Evolutionary conservation across 163 green algal species (phyloP).

Genomic region (Scenedesmus sp.): DNA sequence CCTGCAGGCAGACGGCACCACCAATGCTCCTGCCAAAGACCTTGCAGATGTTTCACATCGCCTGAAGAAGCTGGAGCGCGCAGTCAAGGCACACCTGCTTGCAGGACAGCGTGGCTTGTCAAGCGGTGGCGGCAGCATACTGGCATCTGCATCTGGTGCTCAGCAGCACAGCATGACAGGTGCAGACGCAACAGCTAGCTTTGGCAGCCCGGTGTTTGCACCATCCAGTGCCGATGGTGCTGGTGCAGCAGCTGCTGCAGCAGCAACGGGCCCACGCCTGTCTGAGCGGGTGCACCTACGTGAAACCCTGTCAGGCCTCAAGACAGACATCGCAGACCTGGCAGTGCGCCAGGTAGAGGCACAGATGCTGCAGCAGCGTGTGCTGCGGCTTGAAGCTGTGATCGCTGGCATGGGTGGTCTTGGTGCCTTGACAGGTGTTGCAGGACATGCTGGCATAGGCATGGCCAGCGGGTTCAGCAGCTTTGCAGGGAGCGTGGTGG

Average conservation of each 20-base stretch:
- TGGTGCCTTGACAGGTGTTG: background rate
- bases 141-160: background rate
- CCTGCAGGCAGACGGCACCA: background rate
- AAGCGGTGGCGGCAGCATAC: slow-evolving; percentile 26
- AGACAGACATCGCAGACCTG: slow-evolving; percentile 34
- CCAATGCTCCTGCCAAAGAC: background rate
- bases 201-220: background rate
- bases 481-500: slow-evolving; percentile 7
- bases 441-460: background rate
- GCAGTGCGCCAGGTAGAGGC: slow-evolving; percentile 41
- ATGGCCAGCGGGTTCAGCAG: slow-evolving; percentile 5
- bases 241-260: background rate
- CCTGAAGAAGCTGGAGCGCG: slow-evolving; percentile 39
- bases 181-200: background rate
- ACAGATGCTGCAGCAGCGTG: slow-evolving; percentile 41
- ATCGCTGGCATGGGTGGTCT: background rate
- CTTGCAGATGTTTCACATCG: slow-evolving; percentile 17
- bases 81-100: slow-evolving; percentile 34
- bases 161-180: background rate
- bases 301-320: slow-evolving; percentile 23
- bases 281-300: slow-evolving; percentile 30
- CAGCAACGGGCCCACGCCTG: background rate
- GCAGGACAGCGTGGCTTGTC: background rate
- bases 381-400: slow-evolving; percentile 24
- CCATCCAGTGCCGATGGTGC: background rate